phyloP scores from a whole-genome alignment of 2,329 filamentous ascomycete species.

The Pseudogymnoascus sp. region DNA sequence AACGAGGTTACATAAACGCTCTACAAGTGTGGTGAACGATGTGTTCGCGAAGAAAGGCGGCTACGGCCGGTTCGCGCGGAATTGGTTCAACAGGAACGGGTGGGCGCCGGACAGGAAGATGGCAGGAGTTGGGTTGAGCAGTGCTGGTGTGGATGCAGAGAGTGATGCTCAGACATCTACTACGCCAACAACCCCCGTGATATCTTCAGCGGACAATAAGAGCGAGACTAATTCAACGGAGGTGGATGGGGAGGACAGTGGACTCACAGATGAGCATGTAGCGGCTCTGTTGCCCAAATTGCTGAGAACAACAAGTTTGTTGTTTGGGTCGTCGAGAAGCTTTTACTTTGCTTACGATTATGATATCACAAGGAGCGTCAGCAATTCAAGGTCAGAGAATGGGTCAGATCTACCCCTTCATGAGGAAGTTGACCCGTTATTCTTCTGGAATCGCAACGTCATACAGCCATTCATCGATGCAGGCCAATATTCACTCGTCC shows the following conservation, averaged over 20 bases:
- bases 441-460: conserved; percentile 86
- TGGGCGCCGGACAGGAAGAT: conserved; percentile 53
- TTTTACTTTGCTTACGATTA: conserved; percentile 96
- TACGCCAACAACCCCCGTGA: background rate
- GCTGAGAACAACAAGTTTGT: conserved; percentile 72
- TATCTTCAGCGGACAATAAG: background rate
- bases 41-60: conserved; percentile 76
- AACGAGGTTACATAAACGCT: conserved; percentile 19
- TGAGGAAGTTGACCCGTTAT: conserved; percentile 66
- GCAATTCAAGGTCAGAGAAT: conserved; percentile 34
- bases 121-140: background rate
- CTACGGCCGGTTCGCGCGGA: conserved; percentile 82
- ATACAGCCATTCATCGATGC: conserved; percentile 65
- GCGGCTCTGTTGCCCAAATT: conserved; percentile 67
- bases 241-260: background rate
- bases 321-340: conserved; percentile 74
- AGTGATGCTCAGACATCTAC: background rate
- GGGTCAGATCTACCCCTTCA: conserved; percentile 55
- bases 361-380: conserved; percentile 70
- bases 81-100: conserved; percentile 83
- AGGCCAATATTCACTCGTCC: conserved; percentile 62
- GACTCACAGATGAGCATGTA: background rate
- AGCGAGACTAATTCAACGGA: background rate
- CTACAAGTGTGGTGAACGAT: conserved; percentile 73
- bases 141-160: conserved; percentile 7